Conservation (phyloP, 495 filamentous ascomycete species). For the Thermochaetoides thermophila region DNA sequence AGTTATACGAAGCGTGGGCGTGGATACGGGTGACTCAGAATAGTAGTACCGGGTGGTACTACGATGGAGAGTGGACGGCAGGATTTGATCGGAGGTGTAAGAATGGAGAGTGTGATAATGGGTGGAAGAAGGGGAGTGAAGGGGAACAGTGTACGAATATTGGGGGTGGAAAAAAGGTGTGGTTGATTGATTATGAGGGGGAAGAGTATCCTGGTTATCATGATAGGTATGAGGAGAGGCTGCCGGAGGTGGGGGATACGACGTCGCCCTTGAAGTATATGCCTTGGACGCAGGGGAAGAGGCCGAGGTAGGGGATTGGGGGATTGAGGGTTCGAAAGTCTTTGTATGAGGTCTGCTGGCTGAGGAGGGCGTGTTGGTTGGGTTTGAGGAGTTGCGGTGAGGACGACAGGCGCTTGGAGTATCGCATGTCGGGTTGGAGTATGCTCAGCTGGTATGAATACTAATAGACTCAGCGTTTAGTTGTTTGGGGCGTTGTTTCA, state of each 20-base stretch:
- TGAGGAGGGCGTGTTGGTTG: too few species aligned
- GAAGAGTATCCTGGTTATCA: constrained; percentile 1
- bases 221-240: constrained; percentile 1
- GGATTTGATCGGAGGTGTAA: constrained; percentile 8
- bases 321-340: too few species aligned
- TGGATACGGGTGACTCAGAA: constrained; percentile 8
- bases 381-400: too few species aligned
- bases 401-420: too few species aligned
- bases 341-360: too few species aligned
- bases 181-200: constrained; percentile 5
- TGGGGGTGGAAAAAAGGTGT: not conserved
- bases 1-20: constrained; percentile 10
- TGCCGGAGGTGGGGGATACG: not conserved
- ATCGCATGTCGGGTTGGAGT: too few species aligned
- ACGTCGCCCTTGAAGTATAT: constrained; percentile 1
- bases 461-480: too few species aligned
- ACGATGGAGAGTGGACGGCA: constrained; percentile 5
- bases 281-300: constrained; percentile 5
- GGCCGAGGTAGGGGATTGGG: too few species aligned
- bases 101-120: constrained; percentile 10
- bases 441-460: too few species aligned
- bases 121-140: constrained; percentile 5
- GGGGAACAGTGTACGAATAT: constrained; percentile 9
- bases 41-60: constrained; percentile 9
- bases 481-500: too few species aligned